phyloP scores from a whole-genome alignment of 148 eudicot genomes.

The Pharnaceum exiguum region DNA sequence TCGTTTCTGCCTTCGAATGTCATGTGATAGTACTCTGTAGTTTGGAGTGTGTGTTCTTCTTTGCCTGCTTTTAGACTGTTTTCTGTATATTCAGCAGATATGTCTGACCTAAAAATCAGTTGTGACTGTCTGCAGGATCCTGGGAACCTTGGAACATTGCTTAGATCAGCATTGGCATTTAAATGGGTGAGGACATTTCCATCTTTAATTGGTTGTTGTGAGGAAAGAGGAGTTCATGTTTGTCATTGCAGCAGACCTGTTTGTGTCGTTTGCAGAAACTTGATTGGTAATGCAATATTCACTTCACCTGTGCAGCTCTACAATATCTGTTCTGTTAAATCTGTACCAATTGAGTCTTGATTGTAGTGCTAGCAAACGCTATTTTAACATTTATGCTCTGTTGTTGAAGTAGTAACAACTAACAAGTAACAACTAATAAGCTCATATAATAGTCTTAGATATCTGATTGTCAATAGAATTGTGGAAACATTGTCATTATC shows the following conservation, averaged over 20 bases:
- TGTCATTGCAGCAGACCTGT: neutral
- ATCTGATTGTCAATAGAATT: too few relatives aligned
- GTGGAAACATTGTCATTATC: too few relatives aligned
- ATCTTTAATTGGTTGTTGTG: neutral
- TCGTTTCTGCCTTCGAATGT: neutral
- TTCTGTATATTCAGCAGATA: neutral
- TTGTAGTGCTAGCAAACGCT: too few relatives aligned
- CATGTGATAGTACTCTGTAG: neutral
- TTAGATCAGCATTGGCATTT: constrained; percentile 89
- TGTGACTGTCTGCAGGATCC: constrained; percentile 64
- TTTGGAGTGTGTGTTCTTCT: too few relatives aligned
- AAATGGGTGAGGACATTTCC: constrained; percentile 58
- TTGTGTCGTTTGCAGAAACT: neutral
- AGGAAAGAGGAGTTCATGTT: neutral
- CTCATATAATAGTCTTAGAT: too few relatives aligned
- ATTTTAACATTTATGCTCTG: too few relatives aligned
- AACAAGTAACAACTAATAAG: too few relatives aligned
- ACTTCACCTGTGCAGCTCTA: neutral
- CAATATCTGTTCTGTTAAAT: neutral
- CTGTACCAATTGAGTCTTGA: too few relatives aligned
- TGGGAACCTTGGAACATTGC: constrained; percentile 89
- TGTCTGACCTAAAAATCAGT: constrained; percentile 2
- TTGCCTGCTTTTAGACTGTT: neutral
- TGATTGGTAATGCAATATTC: neutral
- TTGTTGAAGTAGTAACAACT: too few relatives aligned